Percentiles rank a stretch among this genome's conserved stretches.
Evolutionary conservation across 371 early-diverging fungal species (phyloP).

Genomic region (Capillidium rhysosporum): DNA sequence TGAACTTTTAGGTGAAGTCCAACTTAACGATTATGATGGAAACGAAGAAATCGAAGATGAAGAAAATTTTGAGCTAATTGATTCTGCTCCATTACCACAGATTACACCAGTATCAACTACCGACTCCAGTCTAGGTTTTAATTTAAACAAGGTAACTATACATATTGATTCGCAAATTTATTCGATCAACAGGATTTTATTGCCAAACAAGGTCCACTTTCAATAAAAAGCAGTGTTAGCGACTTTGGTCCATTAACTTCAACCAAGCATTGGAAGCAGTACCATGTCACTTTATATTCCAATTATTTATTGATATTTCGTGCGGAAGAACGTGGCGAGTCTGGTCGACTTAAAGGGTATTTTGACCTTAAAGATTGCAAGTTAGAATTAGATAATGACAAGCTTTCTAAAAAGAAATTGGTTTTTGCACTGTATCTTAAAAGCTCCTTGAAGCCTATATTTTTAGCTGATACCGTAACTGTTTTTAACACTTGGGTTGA

Average conservation of each 20-base stretch:
- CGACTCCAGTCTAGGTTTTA: too few species aligned
- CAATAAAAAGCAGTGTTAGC: not conserved
- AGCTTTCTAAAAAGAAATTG: constrained; percentile 1
- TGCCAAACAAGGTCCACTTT: not conserved
- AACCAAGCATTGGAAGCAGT: constrained; percentile 6
- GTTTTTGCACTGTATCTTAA: not conserved
- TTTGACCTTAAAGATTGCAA: not conserved
- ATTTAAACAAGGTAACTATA: too few species aligned
- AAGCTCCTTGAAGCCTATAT: not conserved
- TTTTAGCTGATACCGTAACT: not conserved
- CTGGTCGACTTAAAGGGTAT: constrained; percentile 1
- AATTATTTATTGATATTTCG: not conserved
- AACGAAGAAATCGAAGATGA: not conserved
- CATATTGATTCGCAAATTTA: too few species aligned
- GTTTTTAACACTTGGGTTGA: not conserved
- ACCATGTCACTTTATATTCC: not conserved
- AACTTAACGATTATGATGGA: not conserved
- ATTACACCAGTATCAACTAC: too few species aligned
- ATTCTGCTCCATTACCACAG: too few species aligned
- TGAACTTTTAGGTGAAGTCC: too few species aligned
- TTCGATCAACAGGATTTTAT: not conserved
- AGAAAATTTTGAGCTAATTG: not conserved
- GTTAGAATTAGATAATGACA: not conserved
- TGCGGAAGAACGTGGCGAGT: not conserved
- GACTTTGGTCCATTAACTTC: constrained; percentile 2